Evolutionary conservation across 2,329 filamentous ascomycete species (phyloP).

Genomic region (Monosporascus sp.): DNA sequence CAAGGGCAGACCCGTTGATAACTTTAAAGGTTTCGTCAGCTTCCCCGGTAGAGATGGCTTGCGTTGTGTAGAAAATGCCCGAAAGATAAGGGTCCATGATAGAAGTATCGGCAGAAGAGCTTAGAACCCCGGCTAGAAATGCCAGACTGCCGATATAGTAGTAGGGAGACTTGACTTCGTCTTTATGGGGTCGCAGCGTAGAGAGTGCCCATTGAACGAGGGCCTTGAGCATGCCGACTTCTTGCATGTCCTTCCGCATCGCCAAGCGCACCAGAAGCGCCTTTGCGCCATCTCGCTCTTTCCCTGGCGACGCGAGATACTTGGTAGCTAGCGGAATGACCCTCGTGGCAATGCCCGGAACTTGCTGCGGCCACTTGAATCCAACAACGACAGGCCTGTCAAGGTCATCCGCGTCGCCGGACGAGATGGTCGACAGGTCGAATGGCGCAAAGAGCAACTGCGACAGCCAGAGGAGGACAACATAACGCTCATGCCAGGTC

Average conservation of each 20-base stretch:
- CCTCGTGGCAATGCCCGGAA: constrained; percentile 66
- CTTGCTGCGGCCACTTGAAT: constrained; percentile 50
- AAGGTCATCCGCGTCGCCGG: constrained; percentile 44
- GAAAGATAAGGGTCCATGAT: constrained; percentile 65
- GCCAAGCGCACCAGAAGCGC: constrained; percentile 73
- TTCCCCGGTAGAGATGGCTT: constrained; percentile 50
- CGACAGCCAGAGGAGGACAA: constrained; percentile 82
- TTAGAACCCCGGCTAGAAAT: constrained; percentile 70
- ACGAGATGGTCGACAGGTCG: constrained; percentile 81
- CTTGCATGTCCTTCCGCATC: constrained; percentile 85
- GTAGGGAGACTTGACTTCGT: constrained; percentile 53
- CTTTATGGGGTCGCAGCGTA: constrained; percentile 45
- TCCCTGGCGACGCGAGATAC: constrained; percentile 71
- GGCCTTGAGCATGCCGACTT: constrained; percentile 61
- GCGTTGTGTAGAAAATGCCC: constrained; percentile 60
- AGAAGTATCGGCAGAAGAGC: constrained; percentile 64
- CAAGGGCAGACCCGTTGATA: constrained; percentile 69
- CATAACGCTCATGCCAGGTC: constrained; percentile 84
- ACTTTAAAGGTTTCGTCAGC: constrained; percentile 40
- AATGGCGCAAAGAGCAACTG: constrained; percentile 83
- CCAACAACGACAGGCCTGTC: constrained; percentile 38
- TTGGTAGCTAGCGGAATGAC: constrained; percentile 66
- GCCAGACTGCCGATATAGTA: constrained; percentile 73
- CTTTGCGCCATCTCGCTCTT: constrained; percentile 86
- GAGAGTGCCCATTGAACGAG: constrained; percentile 67